phyloP scores from a whole-genome alignment of 2,329 filamentous ascomycete genomes.

The Phaeosphaeria sp. region DNA sequence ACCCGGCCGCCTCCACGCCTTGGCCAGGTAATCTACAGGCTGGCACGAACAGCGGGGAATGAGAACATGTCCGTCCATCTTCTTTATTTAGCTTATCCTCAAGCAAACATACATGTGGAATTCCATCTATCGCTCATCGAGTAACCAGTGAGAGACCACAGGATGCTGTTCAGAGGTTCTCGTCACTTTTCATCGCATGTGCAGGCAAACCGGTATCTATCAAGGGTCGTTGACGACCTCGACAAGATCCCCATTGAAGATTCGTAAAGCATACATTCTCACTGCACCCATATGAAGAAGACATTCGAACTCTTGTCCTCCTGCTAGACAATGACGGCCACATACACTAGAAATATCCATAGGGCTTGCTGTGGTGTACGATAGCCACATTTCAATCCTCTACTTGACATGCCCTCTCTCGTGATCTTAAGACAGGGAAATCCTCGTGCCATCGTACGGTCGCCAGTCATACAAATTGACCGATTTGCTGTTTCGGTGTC shows the following conservation, averaged over 20 bases:
- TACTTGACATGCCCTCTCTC: neutral
- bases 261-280: no score
- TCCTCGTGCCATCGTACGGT: neutral
- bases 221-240: no score
- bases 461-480: slow-evolving; percentile 1
- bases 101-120: neutral
- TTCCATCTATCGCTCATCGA: neutral
- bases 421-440: neutral
- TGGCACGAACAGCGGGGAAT: neutral
- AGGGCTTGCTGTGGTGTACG: no score
- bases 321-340: no score
- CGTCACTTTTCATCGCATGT: neutral
- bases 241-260: no score
- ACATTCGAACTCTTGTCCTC: no score
- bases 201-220: neutral
- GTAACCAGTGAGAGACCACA: neutral
- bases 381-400: no score
- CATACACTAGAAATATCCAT: no score
- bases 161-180: neutral
- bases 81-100: neutral
- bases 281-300: no score
- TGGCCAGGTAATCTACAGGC: neutral
- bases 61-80: neutral
- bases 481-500: neutral
- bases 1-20: neutral